phyloP scores from a whole-genome alignment of 495 filamentous ascomycete species.

The Neurospora sp. region DNA sequence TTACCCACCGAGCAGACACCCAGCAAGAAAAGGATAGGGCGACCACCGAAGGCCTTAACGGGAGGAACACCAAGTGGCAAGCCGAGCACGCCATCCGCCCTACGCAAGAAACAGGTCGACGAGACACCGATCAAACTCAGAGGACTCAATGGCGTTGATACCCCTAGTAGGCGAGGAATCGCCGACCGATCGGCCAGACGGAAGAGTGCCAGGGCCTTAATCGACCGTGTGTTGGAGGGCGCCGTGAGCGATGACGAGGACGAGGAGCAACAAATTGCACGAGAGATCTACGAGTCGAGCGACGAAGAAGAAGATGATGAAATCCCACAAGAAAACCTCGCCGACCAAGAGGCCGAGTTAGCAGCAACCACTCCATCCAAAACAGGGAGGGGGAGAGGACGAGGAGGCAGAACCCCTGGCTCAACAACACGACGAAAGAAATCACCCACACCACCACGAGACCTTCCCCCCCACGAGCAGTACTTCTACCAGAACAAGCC shows the following conservation, averaged over 20 bases:
- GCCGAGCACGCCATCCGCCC: conserved; percentile 20
- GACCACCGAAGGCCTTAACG: conserved; percentile 14
- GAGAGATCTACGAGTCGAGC: conserved; percentile 55
- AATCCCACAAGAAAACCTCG: conserved; percentile 28
- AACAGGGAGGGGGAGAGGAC: conserved; percentile 15
- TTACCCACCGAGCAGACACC: conserved; percentile 9
- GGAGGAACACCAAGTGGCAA: conserved; percentile 7
- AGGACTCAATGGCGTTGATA: conserved; percentile 26
- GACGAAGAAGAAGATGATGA: conserved; percentile 32
- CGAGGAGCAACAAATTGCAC: conserved; percentile 60
- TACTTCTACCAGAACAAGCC: conserved; percentile 91
- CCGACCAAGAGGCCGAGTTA: conserved; percentile 6
- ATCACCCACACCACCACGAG: conserved; percentile 67
- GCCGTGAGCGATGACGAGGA: conserved; percentile 68
- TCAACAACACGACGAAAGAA: conserved; percentile 41
- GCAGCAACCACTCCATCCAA: conserved; percentile 17
- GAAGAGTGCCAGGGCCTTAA: conserved; percentile 68
- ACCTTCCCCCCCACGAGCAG: conserved; percentile 76
- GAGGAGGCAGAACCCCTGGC: conserved; percentile 19
- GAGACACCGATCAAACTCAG: conserved; percentile 28
- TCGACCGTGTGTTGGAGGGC: conserved; percentile 50
- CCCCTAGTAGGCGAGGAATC: conserved; percentile 50
- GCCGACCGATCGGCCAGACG: conserved; percentile 76
- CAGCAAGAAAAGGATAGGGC: conserved; percentile 12
- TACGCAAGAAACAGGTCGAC: conserved; percentile 16